These are phyloP conservation scores for Myriosclerotinia duriaeana DNA, from an alignment of 2,329 filamentous ascomycete genomes.

Conservation along the genomic window DNA sequence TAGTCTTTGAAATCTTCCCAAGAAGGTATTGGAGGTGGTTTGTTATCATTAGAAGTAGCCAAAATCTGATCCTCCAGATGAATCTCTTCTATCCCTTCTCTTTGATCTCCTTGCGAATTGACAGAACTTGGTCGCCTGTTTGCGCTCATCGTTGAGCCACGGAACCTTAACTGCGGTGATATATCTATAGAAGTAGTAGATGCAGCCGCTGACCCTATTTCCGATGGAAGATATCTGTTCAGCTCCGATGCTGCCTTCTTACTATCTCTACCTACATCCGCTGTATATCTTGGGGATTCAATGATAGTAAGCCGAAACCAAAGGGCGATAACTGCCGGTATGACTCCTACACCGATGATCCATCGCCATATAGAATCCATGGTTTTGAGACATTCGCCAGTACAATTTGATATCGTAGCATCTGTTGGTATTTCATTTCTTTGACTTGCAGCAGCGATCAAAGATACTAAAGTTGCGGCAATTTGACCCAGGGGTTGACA, in stretches of 20 bases:
- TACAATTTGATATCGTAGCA: neutral
- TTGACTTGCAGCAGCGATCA: neutral
- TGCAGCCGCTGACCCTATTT: slow-evolving; percentile 16
- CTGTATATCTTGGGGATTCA: slow-evolving; percentile 54
- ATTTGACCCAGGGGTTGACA: slow-evolving; percentile 82
- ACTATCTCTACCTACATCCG: slow-evolving; percentile 25
- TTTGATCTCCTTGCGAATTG: neutral
- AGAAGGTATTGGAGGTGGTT: slow-evolving; percentile 28
- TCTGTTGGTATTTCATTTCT: neutral
- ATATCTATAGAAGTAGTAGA: slow-evolving; percentile 19
- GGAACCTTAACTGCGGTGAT: neutral
- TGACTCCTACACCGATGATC: slow-evolving; percentile 63
- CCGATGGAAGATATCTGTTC: slow-evolving; percentile 28
- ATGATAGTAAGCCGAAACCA: slow-evolving; percentile 66
- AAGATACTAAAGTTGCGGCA: slow-evolving; percentile 63
- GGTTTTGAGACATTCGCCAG: slow-evolving; percentile 4
- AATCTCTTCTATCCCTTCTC: no score
- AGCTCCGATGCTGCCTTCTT: slow-evolving; percentile 31
- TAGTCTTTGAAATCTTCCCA: slow-evolving; percentile 34
- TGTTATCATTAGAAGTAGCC: slow-evolving; percentile 41
- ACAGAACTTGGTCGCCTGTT: neutral
- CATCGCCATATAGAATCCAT: slow-evolving; percentile 62
- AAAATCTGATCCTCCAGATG: slow-evolving; percentile 34
- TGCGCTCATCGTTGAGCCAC: neutral
- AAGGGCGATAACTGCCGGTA: slow-evolving; percentile 63